A percentile compares a stretch with the other conserved stretches of the same genome.
Conservation (phyloP, 306 rosid species). For the peach (Prunus persica) region DNA sequence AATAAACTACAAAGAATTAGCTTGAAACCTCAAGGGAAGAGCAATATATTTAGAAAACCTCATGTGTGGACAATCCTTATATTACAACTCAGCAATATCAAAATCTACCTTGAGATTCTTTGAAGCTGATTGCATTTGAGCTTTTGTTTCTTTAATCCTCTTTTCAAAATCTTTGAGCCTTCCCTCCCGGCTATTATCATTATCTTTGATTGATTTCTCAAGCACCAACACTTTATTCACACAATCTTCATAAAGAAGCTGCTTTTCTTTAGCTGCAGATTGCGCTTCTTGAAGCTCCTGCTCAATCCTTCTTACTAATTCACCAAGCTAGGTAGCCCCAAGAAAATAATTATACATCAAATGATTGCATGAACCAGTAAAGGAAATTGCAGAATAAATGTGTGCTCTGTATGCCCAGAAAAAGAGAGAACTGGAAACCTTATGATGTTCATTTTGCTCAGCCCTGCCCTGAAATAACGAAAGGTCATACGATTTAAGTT, state of each 20-base stretch:
- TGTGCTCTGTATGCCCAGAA: neutral
- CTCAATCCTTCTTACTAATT: conserved; percentile 80
- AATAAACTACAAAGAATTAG: too few relatives aligned
- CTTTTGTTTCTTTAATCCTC: conserved; percentile 67
- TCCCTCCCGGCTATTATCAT: conserved; percentile 65
- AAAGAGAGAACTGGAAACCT: conserved; percentile 47
- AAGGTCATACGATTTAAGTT: conserved; percentile 80
- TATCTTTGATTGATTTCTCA: conserved; percentile 85
- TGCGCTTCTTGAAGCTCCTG: conserved; percentile 83
- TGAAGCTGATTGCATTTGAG: conserved; percentile 76
- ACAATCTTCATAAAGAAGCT: conserved; percentile 54
- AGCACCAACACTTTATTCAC: conserved; percentile 60
- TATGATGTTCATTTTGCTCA: conserved; percentile 94
- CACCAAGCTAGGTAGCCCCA: conserved; percentile 61
- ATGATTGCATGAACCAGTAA: neutral
- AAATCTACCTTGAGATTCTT: conserved; percentile 76
- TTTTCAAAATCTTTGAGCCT: conserved; percentile 82
- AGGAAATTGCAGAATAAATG: neutral
- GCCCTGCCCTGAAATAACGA: conserved; percentile 82
- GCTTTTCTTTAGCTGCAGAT: conserved; percentile 54
- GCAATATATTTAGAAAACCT: neutral
- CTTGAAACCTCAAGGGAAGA: neutral
- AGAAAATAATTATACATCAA: neutral
- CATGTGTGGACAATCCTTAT: neutral
- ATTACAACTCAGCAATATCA: conserved; percentile 1